Conservation (phyloP, 2,329 filamentous ascomycete species). For the Pseudogymnoascus sp. region DNA sequence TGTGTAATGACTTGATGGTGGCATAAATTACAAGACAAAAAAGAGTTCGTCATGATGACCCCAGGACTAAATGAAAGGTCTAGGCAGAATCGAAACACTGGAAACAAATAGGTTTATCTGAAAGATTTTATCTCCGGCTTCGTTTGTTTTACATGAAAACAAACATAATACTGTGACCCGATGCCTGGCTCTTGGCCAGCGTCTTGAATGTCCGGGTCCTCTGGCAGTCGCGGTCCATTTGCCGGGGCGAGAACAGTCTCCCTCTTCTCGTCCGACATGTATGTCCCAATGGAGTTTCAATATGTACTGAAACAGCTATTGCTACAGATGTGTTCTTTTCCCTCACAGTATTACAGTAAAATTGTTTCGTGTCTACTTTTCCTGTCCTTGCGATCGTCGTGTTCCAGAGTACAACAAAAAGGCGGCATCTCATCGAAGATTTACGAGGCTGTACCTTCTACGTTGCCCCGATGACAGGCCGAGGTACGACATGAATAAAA, state of each 20-base stretch:
- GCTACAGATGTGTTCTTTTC: background rate
- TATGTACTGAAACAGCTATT: background rate
- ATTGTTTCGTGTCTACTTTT: background rate
- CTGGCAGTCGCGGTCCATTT: too few species aligned
- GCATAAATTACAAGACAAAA: background rate
- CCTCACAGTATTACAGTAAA: background rate
- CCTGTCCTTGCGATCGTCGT: background rate
- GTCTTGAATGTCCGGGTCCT: too few species aligned
- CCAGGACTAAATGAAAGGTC: background rate
- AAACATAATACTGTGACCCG: background rate
- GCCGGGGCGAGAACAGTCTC: too few species aligned
- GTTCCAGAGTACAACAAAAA: background rate
- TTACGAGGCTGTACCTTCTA: background rate
- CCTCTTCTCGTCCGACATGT: too few species aligned
- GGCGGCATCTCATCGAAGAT: background rate
- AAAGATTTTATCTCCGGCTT: background rate
- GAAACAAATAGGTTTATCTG: background rate
- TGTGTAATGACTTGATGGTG: slow-evolving; percentile 40
- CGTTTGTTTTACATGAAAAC: background rate
- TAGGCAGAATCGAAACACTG: background rate
- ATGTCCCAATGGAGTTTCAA: background rate
- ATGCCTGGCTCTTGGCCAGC: too few species aligned
- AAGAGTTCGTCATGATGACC: background rate
- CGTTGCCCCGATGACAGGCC: background rate
- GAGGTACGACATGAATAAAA: background rate